These are phyloP conservation scores for Cytospora mali DNA, from an alignment of 2,329 filamentous ascomycete species.

Conservation along the genomic window DNA sequence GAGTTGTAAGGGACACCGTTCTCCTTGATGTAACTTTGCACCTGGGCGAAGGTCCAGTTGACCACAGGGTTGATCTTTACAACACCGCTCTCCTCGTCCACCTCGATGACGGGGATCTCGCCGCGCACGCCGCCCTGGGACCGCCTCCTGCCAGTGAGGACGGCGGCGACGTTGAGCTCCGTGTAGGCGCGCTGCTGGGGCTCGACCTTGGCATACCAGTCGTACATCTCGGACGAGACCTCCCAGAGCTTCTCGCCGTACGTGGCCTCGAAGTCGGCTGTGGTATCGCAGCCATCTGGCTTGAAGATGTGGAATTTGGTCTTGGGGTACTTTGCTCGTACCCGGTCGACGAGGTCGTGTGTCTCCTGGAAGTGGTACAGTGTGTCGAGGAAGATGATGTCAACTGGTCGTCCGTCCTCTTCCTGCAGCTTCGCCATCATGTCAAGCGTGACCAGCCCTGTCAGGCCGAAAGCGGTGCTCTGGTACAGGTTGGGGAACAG, in stretches of 20 bases:
- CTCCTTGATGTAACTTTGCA: slow-evolving; percentile 82
- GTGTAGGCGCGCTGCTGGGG: slow-evolving; percentile 89
- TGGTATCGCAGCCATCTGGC: slow-evolving; percentile 73
- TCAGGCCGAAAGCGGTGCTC: slow-evolving; percentile 80
- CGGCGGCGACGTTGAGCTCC: slow-evolving; percentile 83
- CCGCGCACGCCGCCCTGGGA: slow-evolving; percentile 94
- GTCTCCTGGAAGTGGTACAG: slow-evolving; percentile 83
- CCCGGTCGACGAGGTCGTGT: slow-evolving; percentile 70
- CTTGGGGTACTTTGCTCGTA: slow-evolving; percentile 75
- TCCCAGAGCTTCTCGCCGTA: slow-evolving; percentile 88
- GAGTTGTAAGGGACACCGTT: slow-evolving; percentile 92
- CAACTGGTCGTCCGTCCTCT: slow-evolving; percentile 60
- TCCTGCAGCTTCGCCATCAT: slow-evolving; percentile 77
- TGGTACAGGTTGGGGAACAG: slow-evolving; percentile 89
- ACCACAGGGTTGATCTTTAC: slow-evolving; percentile 98
- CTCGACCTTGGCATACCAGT: slow-evolving; percentile 97
- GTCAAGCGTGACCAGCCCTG: slow-evolving; percentile 80
- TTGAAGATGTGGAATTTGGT: slow-evolving; percentile 87
- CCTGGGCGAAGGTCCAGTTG: slow-evolving; percentile 90
- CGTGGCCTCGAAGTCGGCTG: slow-evolving; percentile 76
- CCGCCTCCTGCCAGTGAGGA: slow-evolving; percentile 87
- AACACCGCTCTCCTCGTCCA: slow-evolving; percentile 83
- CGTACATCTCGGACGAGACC: slow-evolving; percentile 82
- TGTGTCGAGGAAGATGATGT: slow-evolving; percentile 81
- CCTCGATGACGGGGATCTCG: slow-evolving; percentile 85